Percentiles rank a stretch among this genome's conserved stretches.
Conservation (phyloP, 73 alveolate genomes). For the Tetrahymena thermophila region DNA sequence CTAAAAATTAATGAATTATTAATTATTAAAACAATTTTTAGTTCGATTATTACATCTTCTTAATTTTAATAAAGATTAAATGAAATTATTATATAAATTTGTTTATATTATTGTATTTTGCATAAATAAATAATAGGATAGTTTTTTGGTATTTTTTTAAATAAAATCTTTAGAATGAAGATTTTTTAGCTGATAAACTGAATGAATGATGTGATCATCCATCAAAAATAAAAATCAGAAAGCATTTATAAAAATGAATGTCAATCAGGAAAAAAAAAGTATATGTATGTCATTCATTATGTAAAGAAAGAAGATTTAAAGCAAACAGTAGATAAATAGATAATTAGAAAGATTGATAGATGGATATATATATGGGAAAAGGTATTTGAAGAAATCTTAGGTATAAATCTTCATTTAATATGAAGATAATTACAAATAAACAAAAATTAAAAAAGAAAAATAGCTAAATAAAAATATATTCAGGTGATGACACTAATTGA, state of each 20-base stretch:
- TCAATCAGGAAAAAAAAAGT: background rate
- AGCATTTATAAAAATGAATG: background rate
- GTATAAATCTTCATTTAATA: background rate
- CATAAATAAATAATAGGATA: no score
- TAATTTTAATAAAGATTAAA: no score
- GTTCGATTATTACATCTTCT: no score
- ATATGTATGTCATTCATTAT: background rate
- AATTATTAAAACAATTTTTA: no score
- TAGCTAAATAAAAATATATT: background rate
- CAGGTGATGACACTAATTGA: background rate
- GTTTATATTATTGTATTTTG: no score
- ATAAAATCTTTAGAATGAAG: background rate
- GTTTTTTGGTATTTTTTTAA: no score
- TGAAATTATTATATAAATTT: no score
- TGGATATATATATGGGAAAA: background rate
- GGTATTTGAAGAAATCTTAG: background rate
- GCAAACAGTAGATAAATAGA: background rate
- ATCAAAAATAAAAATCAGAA: background rate
- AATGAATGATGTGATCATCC: background rate
- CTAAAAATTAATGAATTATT: no score
- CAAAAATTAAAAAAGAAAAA: background rate
- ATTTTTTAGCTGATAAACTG: background rate
- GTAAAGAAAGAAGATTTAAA: background rate
- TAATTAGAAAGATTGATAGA: background rate
- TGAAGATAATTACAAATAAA: background rate